Conservation (phyloP, 2,329 filamentous ascomycete species). For the Penicillium sp. region DNA sequence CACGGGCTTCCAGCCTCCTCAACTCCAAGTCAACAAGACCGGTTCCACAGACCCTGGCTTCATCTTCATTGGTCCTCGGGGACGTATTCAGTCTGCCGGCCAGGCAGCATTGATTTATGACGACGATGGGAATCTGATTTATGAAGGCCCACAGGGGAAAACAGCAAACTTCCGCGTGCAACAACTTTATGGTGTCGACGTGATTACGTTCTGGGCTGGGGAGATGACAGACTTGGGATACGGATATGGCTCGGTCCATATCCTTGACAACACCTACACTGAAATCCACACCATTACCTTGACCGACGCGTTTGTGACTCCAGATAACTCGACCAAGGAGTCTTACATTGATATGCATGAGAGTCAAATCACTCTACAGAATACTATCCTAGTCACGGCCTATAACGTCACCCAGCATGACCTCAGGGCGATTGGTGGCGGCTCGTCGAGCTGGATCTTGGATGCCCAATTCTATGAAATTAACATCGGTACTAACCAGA, state of each 20-base stretch:
- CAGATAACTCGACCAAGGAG: constrained; percentile 15
- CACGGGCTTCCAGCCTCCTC: constrained; percentile 22
- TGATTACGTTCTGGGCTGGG: constrained; percentile 37
- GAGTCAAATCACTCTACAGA: constrained; percentile 28
- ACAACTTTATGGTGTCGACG: constrained; percentile 28
- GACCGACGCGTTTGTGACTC: constrained; percentile 22
- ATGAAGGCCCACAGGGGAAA: constrained; percentile 30
- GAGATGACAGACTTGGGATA: constrained; percentile 23
- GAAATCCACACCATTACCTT: constrained; percentile 32
- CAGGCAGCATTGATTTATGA: constrained; percentile 35
- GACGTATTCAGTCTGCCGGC: constrained; percentile 20
- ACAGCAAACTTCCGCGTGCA: constrained; percentile 34
- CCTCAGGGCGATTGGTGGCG: constrained; percentile 28
- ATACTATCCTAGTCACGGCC: constrained; percentile 34
- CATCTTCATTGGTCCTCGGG: constrained; percentile 32
- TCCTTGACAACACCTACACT: constrained; percentile 32
- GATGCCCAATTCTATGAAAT: constrained; percentile 34
- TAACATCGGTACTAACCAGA: constrained; percentile 31
- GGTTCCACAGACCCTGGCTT: constrained; percentile 31
- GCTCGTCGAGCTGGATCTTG: constrained; percentile 28
- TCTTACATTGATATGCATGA: constrained; percentile 36
- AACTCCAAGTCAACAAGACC: constrained; percentile 28
- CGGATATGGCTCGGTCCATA: constrained; percentile 28
- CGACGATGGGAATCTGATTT: constrained; percentile 33
- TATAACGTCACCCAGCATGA: constrained; percentile 34